A percentile compares a stretch with the other conserved stretches of the same genome.
Conservation (phyloP, 2,329 filamentous ascomycete genomes). For the Triangularia verruculosa region DNA sequence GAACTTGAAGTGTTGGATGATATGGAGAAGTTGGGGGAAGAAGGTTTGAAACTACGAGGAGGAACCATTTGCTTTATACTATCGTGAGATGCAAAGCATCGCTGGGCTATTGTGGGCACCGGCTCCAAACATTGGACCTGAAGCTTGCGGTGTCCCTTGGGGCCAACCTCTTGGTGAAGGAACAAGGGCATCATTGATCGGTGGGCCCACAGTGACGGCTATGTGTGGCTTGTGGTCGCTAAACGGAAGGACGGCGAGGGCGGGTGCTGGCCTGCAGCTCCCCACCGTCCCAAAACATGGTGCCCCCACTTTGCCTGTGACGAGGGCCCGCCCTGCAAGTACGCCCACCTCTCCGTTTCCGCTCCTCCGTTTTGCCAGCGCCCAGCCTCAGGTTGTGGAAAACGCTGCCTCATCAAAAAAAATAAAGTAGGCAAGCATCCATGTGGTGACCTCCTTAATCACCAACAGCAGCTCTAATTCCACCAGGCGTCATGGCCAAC, state of each 20-base stretch:
- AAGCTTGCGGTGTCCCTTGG: not conserved
- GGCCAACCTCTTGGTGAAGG: conserved; percentile 1
- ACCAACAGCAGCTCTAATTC: not conserved
- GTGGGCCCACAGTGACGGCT: conserved; percentile 4
- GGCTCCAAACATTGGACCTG: not conserved
- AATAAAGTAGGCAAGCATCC: not conserved
- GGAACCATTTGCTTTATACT: conserved; percentile 14
- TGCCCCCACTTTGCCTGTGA: conserved; percentile 7
- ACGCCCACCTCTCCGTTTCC: not conserved
- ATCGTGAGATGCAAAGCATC: not conserved
- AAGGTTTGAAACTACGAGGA: conserved; percentile 6
- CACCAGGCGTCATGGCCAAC: conserved; percentile 1
- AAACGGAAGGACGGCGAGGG: conserved; percentile 5
- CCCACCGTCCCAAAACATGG: not conserved
- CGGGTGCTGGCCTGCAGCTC: not conserved
- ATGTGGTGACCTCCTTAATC: not conserved
- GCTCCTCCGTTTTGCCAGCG: conserved; percentile 5
- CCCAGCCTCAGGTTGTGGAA: not conserved
- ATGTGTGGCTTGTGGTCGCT: conserved; percentile 3
- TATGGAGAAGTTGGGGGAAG: conserved; percentile 5
- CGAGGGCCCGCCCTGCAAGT: not conserved
- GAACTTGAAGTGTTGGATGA: conserved; percentile 1
- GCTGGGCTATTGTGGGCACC: conserved; percentile 1
- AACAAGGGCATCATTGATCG: conserved; percentile 3
- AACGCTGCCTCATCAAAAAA: not conserved